Base-by-base conservation (phyloP, 495 filamentous ascomycete genomes). In the Penicilliopsis zonata region DNA sequence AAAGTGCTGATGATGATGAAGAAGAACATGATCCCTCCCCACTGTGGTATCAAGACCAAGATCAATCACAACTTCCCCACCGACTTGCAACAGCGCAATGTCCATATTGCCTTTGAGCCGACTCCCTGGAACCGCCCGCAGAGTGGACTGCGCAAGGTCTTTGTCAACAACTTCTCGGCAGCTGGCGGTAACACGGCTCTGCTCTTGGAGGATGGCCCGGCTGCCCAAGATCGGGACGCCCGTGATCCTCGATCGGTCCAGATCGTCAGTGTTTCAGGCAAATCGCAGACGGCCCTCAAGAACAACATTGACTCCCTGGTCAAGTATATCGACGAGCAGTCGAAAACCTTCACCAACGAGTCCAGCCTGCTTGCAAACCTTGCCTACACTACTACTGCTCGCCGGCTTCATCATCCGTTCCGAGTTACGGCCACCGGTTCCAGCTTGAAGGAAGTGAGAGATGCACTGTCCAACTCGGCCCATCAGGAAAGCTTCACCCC, bases 1-100 rank as follows among this genome's bases (percentile, higher is more conserved):
- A 95, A 95, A 56, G 74, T 88, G 1, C 52, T 94, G 30, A 52
- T 94, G 54, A 94, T 94, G 86, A 59, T 94, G 53, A 67, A 79
- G 52, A 80, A 88, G 47, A 81, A 78, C 45, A 65, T 63, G 20
- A 93, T 95, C 30, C 84, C 86, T 4, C 80, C 84, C 5, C 84
- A 90, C 40, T 76, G 82, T 35, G 85, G 85, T n/a, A 88, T 88
- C 63, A 90, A 93, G 60, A 72, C 65, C 6, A 72, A 72, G 53
- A 71, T 90, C 66, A 74, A 93, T 67, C 70, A 80, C 59, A 79
- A 71, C 20, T 90, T 88, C 61, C 83, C 85, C 1, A 73, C 70
- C 16, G 80, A 88, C 47, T 56, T 87, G 2, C 56, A 58, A 0
- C 69, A 86, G 35, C 77, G 84, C 16, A 83, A 84, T 35, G 80